A percentile compares a stretch with the other conserved stretches of the same genome.
Conservation (phyloP, 345 rosid species). For the Pugionium cornutum region DNA sequence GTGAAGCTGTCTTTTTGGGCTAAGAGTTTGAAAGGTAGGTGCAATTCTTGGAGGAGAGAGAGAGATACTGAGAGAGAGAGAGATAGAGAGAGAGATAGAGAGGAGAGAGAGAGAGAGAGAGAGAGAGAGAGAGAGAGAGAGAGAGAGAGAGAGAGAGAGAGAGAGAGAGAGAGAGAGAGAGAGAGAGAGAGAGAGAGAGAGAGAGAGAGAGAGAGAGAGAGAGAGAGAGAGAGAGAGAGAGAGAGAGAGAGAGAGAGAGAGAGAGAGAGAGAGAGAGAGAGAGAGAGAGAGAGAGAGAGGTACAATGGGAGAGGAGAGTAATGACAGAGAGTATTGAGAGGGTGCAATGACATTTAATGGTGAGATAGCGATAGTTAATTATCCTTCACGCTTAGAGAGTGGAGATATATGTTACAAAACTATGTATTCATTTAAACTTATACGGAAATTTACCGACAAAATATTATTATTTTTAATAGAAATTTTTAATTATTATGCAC, state of each 20-base stretch:
- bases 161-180: conserved; percentile 2
- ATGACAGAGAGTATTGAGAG: conserved; percentile 37
- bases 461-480: too few species aligned
- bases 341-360: conserved; percentile 42
- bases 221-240: too few species aligned
- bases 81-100: conserved; percentile 1
- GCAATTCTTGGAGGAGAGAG: conserved; percentile 27
- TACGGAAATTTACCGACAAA: too few species aligned
- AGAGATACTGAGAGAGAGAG: conserved; percentile 8
- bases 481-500: too few species aligned
- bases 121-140: too few species aligned
- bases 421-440: conserved; percentile 14
- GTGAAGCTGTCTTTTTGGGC: conserved; percentile 17
- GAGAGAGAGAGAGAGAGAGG: conserved; percentile 6
- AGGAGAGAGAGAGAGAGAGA: conserved; percentile 30
- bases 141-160: neutral
- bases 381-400: conserved; percentile 33
- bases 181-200: conserved; percentile 26
- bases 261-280: neutral
- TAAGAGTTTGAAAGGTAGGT: conserved; percentile 41
- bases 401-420: conserved; percentile 7
- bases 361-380: conserved; percentile 41
- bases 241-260: too few species aligned
- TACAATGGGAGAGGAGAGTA: conserved; percentile 27
- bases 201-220: conserved; percentile 3